These are phyloP conservation scores for Lophiostoma macrostomum DNA, from an alignment of 495 filamentous ascomycete species.

Conservation along the genomic window DNA sequence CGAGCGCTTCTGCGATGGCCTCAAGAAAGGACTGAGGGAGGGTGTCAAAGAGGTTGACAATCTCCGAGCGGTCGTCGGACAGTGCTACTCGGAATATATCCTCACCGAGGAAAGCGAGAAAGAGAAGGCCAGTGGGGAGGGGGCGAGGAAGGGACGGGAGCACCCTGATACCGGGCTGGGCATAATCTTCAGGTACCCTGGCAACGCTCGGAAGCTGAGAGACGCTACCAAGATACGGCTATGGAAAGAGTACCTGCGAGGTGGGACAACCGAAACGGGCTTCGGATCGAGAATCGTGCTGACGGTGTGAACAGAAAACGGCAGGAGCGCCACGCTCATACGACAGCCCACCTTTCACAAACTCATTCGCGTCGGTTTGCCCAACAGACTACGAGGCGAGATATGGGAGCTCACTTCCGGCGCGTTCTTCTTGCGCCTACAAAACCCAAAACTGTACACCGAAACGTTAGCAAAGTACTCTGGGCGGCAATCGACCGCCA, in stretches of 20 bases:
- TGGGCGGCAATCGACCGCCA: conserved; percentile 83
- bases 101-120: conserved; percentile 56
- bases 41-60: conserved; percentile 83
- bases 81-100: conserved; percentile 93
- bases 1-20: conserved; percentile 91
- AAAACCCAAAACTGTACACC: conserved; percentile 75
- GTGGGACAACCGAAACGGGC: conserved; percentile 1
- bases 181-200: conserved; percentile 90
- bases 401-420: conserved; percentile 95
- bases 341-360: conserved; percentile 98
- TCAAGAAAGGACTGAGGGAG: conserved; percentile 82
- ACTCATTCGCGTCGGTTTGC: conserved; percentile 89
- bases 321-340: conserved; percentile 85
- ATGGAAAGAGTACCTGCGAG: conserved; percentile 90
- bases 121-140: conserved; percentile 41
- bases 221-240: conserved; percentile 96
- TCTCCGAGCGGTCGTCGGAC: conserved; percentile 68
- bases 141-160: conserved; percentile 20
- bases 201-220: conserved; percentile 89
- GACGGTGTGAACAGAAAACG: conserved; percentile 63
- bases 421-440: conserved; percentile 79
- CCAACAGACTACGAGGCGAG: conserved; percentile 89
- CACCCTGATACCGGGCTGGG: conserved; percentile 90
- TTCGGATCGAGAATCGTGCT: not conserved
- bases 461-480: conserved; percentile 80